Conservation (phyloP, 345 rosid genomes). For the Syzygium aromaticum region DNA sequence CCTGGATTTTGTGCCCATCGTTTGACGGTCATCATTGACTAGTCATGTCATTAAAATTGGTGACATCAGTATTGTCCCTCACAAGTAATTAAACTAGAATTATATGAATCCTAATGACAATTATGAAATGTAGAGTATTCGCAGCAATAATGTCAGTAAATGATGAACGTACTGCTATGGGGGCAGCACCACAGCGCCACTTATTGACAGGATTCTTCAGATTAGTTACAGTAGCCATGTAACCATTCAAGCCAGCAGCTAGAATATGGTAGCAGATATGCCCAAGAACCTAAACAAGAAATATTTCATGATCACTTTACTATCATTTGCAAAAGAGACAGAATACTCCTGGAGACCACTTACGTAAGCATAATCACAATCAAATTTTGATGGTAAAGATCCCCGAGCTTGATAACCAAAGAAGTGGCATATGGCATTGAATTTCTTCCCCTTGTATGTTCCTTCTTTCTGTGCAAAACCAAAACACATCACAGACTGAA, state of each 20-base stretch:
- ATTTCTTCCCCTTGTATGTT: constrained; percentile 86
- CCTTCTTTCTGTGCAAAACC: constrained; percentile 65
- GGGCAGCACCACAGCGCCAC: constrained; percentile 99
- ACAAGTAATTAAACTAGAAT: neutral
- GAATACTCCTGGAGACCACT: constrained; percentile 13
- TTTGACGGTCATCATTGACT: constrained; percentile 96
- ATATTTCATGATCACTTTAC: neutral
- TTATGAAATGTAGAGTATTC: neutral
- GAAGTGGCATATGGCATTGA: constrained; percentile 97
- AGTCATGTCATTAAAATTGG: constrained; percentile 2
- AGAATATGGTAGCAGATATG: constrained; percentile 85
- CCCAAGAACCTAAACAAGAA: constrained; percentile 67
- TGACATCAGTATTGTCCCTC: neutral
- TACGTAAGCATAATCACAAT: constrained; percentile 96
- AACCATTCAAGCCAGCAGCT: constrained; percentile 94
- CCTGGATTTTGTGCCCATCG: constrained; percentile 83
- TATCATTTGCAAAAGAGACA: neutral
- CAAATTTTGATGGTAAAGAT: constrained; percentile 93
- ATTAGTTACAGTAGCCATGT: constrained; percentile 93
- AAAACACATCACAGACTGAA: constrained; percentile 1
- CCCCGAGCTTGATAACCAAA: constrained; percentile 99
- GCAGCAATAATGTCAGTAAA: neutral
- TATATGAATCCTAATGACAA: neutral
- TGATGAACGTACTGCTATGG: constrained; percentile 49
- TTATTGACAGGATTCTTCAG: constrained; percentile 83